phyloP scores from a whole-genome alignment of 345 rosid species.

The Orychophragmus violaceus region DNA sequence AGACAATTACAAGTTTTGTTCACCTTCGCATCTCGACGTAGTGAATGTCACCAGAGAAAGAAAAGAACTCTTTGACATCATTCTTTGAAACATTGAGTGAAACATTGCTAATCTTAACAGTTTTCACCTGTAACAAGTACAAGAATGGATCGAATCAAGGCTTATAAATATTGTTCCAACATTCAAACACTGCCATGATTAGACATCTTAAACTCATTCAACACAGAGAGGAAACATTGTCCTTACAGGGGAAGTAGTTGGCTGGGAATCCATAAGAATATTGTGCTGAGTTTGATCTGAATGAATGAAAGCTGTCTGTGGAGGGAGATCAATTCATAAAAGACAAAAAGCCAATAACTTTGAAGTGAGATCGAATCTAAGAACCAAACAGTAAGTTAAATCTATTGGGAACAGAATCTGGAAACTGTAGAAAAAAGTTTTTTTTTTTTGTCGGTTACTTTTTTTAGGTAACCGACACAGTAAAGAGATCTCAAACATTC shows the following conservation, averaged over 20 bases:
- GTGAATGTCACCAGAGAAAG: conserved; percentile 73
- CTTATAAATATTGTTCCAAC: not conserved
- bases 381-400: not conserved
- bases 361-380: not conserved
- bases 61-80: conserved; percentile 72
- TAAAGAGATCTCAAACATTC: conserved; percentile 3
- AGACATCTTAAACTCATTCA: not conserved
- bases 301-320: conserved; percentile 13
- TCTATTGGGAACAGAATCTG: not conserved
- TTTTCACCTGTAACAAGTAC: conserved; percentile 40
- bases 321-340: not conserved
- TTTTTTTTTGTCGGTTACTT: not conserved
- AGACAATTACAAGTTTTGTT: not conserved
- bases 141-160: not conserved
- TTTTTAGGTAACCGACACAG: conserved; percentile 7
- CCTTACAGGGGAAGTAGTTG: conserved; percentile 16
- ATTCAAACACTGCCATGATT: not conserved
- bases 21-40: conserved; percentile 69
- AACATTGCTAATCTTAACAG: conserved; percentile 57
- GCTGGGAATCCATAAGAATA: conserved; percentile 27
- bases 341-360: not conserved
- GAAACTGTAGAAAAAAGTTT: not conserved
- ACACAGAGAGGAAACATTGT: not conserved
- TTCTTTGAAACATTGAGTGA: conserved; percentile 57
- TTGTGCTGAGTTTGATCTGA: conserved; percentile 18